A percentile compares a stretch with the other conserved stretches of the same genome.
phyloP scores from a whole-genome alignment of 108 stramenopile genomes.

The Cyclotella kingstonii region DNA sequence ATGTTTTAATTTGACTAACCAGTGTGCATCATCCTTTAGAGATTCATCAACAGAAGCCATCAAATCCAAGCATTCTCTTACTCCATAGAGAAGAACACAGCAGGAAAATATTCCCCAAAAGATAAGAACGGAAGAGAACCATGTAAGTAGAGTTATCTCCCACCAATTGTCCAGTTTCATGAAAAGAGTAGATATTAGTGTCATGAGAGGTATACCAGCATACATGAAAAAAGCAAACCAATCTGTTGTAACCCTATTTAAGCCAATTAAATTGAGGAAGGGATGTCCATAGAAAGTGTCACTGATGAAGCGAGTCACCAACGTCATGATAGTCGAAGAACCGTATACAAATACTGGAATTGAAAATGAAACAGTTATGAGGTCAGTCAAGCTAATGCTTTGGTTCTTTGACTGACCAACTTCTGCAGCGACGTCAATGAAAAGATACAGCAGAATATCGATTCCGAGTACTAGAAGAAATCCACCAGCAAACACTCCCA shows the following conservation, averaged over 20 bases:
- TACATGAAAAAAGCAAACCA: slow-evolving; percentile 44
- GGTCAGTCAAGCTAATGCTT: not conserved
- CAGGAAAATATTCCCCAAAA: slow-evolving; percentile 33
- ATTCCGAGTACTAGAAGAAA: slow-evolving; percentile 41
- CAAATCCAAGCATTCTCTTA: slow-evolving; percentile 26
- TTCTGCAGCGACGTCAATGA: slow-evolving; percentile 34
- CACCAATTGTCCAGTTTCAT: slow-evolving; percentile 21
- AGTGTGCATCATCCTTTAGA: slow-evolving; percentile 1
- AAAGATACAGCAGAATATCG: slow-evolving; percentile 32
- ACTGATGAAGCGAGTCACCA: slow-evolving; percentile 30
- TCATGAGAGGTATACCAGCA: slow-evolving; percentile 28
- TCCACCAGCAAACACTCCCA: slow-evolving; percentile 35
- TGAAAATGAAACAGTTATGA: slow-evolving; percentile 17
- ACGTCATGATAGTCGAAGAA: slow-evolving; percentile 29
- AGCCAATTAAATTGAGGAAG: slow-evolving; percentile 31
- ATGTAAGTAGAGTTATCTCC: slow-evolving; percentile 31
- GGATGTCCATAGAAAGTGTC: slow-evolving; percentile 42
- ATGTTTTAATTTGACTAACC: slow-evolving; percentile 1
- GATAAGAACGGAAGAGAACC: slow-evolving; percentile 36
- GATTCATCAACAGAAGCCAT: slow-evolving; percentile 5
- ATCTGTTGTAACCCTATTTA: slow-evolving; percentile 37
- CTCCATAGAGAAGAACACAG: slow-evolving; percentile 29
- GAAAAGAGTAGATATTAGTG: slow-evolving; percentile 27
- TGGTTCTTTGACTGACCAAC: slow-evolving; percentile 13
- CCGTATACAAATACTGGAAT: slow-evolving; percentile 37